phyloP scores from a whole-genome alignment of 805 yeast genomes.

The Candida palmyrensis region DNA sequence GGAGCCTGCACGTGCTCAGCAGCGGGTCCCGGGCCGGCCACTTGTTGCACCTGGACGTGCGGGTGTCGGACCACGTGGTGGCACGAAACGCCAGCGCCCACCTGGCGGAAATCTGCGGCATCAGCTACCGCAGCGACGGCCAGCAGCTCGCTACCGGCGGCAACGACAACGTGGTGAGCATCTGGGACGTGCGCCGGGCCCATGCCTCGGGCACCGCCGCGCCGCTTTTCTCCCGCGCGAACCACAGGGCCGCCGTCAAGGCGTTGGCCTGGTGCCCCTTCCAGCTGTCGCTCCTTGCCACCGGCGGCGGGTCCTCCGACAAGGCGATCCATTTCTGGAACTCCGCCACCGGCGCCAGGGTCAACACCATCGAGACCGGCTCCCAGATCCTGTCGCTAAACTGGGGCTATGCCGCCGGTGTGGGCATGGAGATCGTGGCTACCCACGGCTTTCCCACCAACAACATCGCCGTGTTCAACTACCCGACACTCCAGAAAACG shows the following conservation, averaged over 20 bases:
- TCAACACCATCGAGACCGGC: slow-evolving; percentile 84
- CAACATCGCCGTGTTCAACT: slow-evolving; percentile 75
- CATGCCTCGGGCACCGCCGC: slow-evolving; percentile 22
- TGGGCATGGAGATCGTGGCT: slow-evolving; percentile 81
- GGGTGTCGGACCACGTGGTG: slow-evolving; percentile 73
- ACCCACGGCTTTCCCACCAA: slow-evolving; percentile 93
- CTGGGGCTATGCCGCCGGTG: slow-evolving; percentile 79
- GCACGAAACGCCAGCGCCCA: slow-evolving; percentile 50
- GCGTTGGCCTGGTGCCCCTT: slow-evolving; percentile 95
- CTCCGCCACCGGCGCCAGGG: slow-evolving; percentile 80
- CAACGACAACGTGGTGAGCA: slow-evolving; percentile 86
- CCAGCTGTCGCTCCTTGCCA: slow-evolving; percentile 76
- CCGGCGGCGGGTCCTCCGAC: slow-evolving; percentile 95
- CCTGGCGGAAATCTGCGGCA: slow-evolving; percentile 87
- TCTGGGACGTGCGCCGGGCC: slow-evolving; percentile 77
- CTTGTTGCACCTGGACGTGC: slow-evolving; percentile 83
- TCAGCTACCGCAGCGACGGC: slow-evolving; percentile 82
- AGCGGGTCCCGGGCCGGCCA: slow-evolving; percentile 87
- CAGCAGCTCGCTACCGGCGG: slow-evolving; percentile 87
- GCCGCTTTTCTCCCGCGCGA: slow-evolving; percentile 71
- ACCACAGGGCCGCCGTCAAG: slow-evolving; percentile 92
- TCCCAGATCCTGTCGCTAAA: slow-evolving; percentile 90
- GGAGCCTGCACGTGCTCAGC: slow-evolving; percentile 78
- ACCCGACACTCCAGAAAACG: slow-evolving; percentile 79
- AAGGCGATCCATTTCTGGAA: slow-evolving; percentile 93